Evolutionary conservation across 805 yeast species (phyloP).

Genomic region (Starmerella apis): DNA sequence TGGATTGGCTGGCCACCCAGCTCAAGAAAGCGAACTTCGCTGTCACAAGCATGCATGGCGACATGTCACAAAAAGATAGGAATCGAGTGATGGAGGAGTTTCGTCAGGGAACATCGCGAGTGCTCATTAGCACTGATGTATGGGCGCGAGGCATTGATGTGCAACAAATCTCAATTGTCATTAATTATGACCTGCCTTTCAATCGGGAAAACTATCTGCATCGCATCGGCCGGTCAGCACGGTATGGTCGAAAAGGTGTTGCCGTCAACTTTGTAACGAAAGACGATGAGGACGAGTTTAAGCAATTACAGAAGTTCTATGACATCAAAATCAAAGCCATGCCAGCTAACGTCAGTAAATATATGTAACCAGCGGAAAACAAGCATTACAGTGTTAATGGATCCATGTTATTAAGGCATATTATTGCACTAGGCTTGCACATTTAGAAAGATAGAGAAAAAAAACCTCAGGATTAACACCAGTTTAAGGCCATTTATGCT

Average conservation of each 20-base stretch:
- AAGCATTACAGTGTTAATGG: too few relatives aligned
- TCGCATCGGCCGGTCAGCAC: slow-evolving; percentile 95
- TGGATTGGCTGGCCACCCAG: slow-evolving; percentile 76
- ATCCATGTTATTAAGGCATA: background rate
- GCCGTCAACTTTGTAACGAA: slow-evolving; percentile 88
- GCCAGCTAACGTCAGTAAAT: slow-evolving; percentile 58
- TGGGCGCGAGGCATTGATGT: slow-evolving; percentile 99
- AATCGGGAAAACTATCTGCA: slow-evolving; percentile 94
- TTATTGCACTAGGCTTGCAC: too few relatives aligned
- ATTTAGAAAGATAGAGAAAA: too few relatives aligned
- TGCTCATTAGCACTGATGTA: slow-evolving; percentile 89
- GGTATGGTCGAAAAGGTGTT: slow-evolving; percentile 94
- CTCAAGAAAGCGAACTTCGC: slow-evolving; percentile 76
- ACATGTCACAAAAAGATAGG: slow-evolving; percentile 89
- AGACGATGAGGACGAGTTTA: slow-evolving; percentile 62
- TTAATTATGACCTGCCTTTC: slow-evolving; percentile 86
- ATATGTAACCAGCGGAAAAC: slow-evolving; percentile 9
- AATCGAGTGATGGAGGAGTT: slow-evolving; percentile 92
- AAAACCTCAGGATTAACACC: too few relatives aligned
- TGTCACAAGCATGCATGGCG: slow-evolving; percentile 94
- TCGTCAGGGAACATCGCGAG: slow-evolving; percentile 86
- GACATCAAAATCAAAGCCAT: slow-evolving; percentile 80
- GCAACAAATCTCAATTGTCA: slow-evolving; percentile 91
- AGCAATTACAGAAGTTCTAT: slow-evolving; percentile 80
- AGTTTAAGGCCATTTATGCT: too few relatives aligned